Percentiles rank a stretch among this genome's conserved stretches.
phyloP scores from a whole-genome alignment of 345 rosid species.

The Chamaenerion angustifolium region DNA sequence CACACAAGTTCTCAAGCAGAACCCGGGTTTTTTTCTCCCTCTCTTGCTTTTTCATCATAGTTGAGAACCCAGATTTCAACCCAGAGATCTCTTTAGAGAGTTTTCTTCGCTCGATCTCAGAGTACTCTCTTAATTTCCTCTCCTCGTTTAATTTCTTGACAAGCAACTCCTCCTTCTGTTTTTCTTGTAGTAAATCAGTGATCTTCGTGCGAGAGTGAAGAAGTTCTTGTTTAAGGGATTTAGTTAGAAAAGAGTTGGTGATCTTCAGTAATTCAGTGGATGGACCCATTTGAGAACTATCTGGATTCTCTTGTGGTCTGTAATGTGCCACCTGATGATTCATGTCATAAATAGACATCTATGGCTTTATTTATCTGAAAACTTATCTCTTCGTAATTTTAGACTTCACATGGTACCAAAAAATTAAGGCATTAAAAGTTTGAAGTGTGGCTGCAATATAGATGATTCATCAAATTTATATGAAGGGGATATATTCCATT shows the following conservation, averaged over 20 bases:
- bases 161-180: constrained; percentile 28
- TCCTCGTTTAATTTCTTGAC: constrained; percentile 53
- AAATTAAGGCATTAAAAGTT: no score
- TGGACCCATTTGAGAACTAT: constrained; percentile 23
- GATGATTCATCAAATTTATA: no score
- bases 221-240: constrained; percentile 55
- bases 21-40: constrained; percentile 58
- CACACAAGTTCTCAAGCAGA: constrained; percentile 66
- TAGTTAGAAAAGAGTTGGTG: constrained; percentile 51
- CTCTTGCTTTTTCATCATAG: constrained; percentile 55
- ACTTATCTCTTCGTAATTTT: no score
- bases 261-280: constrained; percentile 57
- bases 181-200: constrained; percentile 41
- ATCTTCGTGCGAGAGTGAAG: constrained; percentile 50
- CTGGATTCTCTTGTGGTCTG: constrained; percentile 36
- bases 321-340: constrained; percentile 43
- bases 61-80: constrained; percentile 42
- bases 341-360: neutral
- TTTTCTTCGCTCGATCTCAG: constrained; percentile 61
- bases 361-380: no score
- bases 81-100: constrained; percentile 59
- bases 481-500: no score
- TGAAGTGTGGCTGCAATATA: no score
- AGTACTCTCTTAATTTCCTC: constrained; percentile 44
- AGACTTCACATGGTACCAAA: no score